Evolutionary conservation across 1,284 basidiomycete genomes (phyloP).

Genomic region (Marasmius fiardii): DNA sequence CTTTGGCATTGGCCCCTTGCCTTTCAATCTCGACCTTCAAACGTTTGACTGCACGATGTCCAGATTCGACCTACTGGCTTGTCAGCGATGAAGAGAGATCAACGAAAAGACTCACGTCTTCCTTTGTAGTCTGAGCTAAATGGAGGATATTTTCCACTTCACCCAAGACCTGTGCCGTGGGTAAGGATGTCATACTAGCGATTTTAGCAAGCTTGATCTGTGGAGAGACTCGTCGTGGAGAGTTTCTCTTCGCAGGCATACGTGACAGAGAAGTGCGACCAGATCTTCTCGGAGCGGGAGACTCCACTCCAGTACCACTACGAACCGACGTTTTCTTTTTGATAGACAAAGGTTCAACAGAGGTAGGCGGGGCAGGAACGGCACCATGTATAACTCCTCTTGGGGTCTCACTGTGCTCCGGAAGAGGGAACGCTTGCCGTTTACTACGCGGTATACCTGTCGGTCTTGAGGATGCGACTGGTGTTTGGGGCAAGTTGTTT

Average conservation of each 20-base stretch:
- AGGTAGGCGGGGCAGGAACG: slow-evolving; percentile 24
- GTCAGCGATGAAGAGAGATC: slow-evolving; percentile 13
- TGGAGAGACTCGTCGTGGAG: slow-evolving; percentile 54
- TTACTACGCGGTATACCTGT: slow-evolving; percentile 64
- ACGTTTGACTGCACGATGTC: slow-evolving; percentile 63
- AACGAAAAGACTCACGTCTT: slow-evolving; percentile 51
- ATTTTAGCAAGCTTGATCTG: slow-evolving; percentile 33
- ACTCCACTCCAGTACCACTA: slow-evolving; percentile 26
- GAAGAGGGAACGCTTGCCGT: slow-evolving; percentile 58
- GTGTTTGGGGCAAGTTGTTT: slow-evolving; percentile 18
- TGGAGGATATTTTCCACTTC: slow-evolving; percentile 26
- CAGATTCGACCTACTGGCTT: slow-evolving; percentile 55
- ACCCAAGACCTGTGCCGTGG: slow-evolving; percentile 9
- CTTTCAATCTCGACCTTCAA: slow-evolving; percentile 61
- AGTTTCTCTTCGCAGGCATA: slow-evolving; percentile 35
- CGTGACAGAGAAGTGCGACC: slow-evolving; percentile 13
- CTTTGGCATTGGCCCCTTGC: slow-evolving; percentile 25
- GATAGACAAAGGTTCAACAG: slow-evolving; percentile 71
- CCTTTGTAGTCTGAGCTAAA: slow-evolving; percentile 53
- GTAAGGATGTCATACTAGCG: slow-evolving; percentile 14
- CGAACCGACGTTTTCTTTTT: slow-evolving; percentile 72
- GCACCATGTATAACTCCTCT: slow-evolving; percentile 31
- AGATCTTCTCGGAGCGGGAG: slow-evolving; percentile 30
- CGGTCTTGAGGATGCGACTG: slow-evolving; percentile 26
- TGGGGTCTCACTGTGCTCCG: slow-evolving; percentile 46